A percentile compares a stretch with the other conserved stretches of the same genome.
Conservation (phyloP, 148 eudicot genomes). For the Gaultheria prostrata region DNA sequence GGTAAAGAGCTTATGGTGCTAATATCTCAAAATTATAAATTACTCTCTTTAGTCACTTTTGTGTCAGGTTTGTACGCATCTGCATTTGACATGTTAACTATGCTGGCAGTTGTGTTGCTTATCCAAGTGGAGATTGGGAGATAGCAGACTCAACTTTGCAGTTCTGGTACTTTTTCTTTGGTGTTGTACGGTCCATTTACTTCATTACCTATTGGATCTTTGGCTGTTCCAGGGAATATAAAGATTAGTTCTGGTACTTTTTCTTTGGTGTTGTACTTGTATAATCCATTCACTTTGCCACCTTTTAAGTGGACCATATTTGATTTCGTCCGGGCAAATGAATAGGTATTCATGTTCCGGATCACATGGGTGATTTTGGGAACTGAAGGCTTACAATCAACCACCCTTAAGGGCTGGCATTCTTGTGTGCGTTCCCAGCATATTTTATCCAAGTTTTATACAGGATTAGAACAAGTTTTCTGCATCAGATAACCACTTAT, state of each 20-base stretch:
- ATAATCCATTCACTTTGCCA: too few relatives aligned
- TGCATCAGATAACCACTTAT: background rate
- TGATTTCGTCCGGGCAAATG: background rate
- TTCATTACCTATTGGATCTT: conserved; percentile 8
- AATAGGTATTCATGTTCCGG: background rate
- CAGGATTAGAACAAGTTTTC: conserved; percentile 4
- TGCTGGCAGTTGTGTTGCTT: conserved; percentile 78
- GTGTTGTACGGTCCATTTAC: conserved; percentile 1
- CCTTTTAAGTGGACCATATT: background rate
- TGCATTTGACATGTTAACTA: conserved; percentile 17
- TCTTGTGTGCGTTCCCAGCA: background rate
- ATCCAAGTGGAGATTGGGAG: conserved; percentile 91
- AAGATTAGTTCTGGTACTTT: background rate
- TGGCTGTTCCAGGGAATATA: background rate
- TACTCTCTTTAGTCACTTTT: conserved; percentile 8
- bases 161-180: conserved; percentile 65
- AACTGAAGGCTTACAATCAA: background rate
- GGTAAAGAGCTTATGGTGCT: background rate
- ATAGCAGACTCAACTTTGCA: conserved; percentile 95
- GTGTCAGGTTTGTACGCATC: conserved; percentile 7
- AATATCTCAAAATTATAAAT: conserved; percentile 3
- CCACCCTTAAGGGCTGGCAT: conserved; percentile 1
- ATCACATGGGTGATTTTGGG: conserved; percentile 6
- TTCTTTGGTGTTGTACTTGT: too few relatives aligned
- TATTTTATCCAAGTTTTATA: background rate